phyloP scores from a whole-genome alignment of 495 filamentous ascomycete genomes.

The Annulohypoxylon bovei region DNA sequence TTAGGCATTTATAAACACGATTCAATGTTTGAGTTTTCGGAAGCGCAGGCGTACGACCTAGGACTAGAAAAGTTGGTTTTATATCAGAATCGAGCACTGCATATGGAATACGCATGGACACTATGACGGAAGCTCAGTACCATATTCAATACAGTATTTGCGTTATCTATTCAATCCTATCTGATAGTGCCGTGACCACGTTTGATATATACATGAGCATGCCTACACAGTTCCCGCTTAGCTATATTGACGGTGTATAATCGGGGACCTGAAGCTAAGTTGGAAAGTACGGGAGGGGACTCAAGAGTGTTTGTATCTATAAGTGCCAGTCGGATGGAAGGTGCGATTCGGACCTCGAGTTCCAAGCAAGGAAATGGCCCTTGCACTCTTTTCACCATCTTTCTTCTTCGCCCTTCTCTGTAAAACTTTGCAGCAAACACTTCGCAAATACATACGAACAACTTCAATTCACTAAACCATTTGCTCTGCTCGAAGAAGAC shows the following conservation, averaged over 20 bases:
- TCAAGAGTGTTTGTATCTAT: not conserved
- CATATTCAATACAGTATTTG: not conserved
- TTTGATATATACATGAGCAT: not conserved
- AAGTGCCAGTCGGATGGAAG: not conserved
- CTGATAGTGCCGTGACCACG: not conserved
- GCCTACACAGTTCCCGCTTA: not conserved
- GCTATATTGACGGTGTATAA: not conserved
- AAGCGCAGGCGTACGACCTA: slow-evolving; percentile 36
- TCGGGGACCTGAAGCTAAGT: not conserved
- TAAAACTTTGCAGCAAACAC: not conserved
- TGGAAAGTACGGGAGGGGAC: not conserved
- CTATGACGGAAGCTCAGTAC: not conserved
- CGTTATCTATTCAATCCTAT: not conserved
- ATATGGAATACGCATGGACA: not conserved
- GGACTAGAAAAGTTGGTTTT: not conserved
- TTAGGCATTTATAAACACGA: not conserved
- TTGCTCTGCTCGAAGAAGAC: slow-evolving; percentile 1
- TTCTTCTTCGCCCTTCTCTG: not conserved
- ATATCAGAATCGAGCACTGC: not conserved
- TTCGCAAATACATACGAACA: not conserved
- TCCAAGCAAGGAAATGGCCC: not conserved
- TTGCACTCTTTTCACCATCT: not conserved
- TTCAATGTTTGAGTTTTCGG: slow-evolving; percentile 42
- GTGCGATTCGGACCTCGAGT: not conserved
- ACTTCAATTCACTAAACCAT: not conserved